A percentile compares a stretch with the other conserved stretches of the same genome.
These are phyloP conservation scores for Xylariaceae sp. DNA, from an alignment of 2,329 filamentous ascomycete genomes.

Conservation along the genomic window DNA sequence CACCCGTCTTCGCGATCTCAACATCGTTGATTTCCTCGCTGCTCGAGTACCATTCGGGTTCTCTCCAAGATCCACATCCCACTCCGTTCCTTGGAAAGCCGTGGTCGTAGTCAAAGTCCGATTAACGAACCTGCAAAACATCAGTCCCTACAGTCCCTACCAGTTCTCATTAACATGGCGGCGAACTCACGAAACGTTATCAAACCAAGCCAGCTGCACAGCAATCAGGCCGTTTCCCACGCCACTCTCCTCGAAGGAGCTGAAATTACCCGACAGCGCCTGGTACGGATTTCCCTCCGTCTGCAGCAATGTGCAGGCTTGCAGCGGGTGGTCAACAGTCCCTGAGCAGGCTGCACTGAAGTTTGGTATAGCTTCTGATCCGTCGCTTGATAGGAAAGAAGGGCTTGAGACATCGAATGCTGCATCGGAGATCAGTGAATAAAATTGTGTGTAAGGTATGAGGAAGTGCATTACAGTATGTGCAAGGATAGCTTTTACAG, in stretches of 20 bases:
- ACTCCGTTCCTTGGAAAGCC: too few relatives aligned
- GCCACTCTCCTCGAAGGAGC: conserved; percentile 19
- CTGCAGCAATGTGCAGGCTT: conserved; percentile 6
- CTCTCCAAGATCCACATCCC: too few relatives aligned
- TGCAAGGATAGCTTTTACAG: conserved; percentile 14
- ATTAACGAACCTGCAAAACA: too few relatives aligned
- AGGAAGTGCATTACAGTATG: conserved; percentile 11
- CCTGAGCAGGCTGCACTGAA: conserved; percentile 12
- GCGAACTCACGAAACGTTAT: conserved; percentile 10
- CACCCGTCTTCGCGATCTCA: too few relatives aligned
- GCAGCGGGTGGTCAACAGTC: conserved; percentile 14
- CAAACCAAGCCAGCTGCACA: conserved; percentile 12
- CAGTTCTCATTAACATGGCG: too few relatives aligned
- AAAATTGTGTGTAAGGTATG: background rate
- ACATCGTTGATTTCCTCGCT: too few relatives aligned
- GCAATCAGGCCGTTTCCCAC: conserved; percentile 16
- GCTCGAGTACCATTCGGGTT: too few relatives aligned
- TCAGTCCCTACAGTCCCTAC: too few relatives aligned
- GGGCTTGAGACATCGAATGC: conserved; percentile 15
- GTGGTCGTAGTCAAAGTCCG: too few relatives aligned
- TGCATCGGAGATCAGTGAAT: background rate
- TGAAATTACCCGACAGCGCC: conserved; percentile 17
- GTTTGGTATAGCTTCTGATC: conserved; percentile 5
- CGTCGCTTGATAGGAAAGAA: conserved; percentile 1
- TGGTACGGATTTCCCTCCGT: background rate